Evolutionary conservation across 2,329 filamentous ascomycete genomes (phyloP).

Genomic region (Monosporascus sp.): DNA sequence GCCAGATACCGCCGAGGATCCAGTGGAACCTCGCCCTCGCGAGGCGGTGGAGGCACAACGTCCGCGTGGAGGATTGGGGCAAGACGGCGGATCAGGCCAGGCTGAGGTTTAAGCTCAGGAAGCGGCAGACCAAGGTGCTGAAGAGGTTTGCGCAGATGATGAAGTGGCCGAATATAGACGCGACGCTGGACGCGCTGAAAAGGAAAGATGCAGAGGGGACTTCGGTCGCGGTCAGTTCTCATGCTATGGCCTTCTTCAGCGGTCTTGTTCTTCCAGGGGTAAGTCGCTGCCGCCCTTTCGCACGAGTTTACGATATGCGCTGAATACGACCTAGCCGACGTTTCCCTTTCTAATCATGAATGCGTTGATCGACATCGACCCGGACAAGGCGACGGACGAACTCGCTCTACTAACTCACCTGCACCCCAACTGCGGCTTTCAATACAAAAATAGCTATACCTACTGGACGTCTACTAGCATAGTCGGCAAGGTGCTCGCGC

Average conservation of each 20-base stretch:
- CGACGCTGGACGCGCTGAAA: conserved; percentile 57
- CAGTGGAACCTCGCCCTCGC: conserved; percentile 71
- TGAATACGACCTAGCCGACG: conserved; percentile 36
- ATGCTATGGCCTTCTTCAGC: conserved; percentile 73
- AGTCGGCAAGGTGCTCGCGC: conserved; percentile 69
- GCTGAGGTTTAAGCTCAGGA: conserved; percentile 60
- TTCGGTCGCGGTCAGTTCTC: conserved; percentile 58
- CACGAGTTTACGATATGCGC: neutral
- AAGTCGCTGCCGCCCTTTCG: conserved; percentile 26
- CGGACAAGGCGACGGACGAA: conserved; percentile 58
- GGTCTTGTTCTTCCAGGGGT: conserved; percentile 67
- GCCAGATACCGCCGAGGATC: conserved; percentile 63
- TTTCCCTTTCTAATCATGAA: conserved; percentile 77
- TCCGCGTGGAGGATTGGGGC: conserved; percentile 59
- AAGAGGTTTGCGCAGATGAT: conserved; percentile 64
- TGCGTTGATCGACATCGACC: conserved; percentile 68
- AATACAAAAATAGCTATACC: conserved; percentile 68
- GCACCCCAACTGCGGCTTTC: conserved; percentile 66
- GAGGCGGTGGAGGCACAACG: conserved; percentile 65
- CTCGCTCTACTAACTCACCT: conserved; percentile 64
- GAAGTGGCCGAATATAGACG: conserved; percentile 70
- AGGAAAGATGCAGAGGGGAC: conserved; percentile 53
- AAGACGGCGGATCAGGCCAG: conserved; percentile 49
- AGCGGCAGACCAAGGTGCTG: conserved; percentile 63
- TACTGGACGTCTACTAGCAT: conserved; percentile 72